Base-by-base conservation (phyloP, 148 eudicot species). In the Cornus controversa region DNA sequence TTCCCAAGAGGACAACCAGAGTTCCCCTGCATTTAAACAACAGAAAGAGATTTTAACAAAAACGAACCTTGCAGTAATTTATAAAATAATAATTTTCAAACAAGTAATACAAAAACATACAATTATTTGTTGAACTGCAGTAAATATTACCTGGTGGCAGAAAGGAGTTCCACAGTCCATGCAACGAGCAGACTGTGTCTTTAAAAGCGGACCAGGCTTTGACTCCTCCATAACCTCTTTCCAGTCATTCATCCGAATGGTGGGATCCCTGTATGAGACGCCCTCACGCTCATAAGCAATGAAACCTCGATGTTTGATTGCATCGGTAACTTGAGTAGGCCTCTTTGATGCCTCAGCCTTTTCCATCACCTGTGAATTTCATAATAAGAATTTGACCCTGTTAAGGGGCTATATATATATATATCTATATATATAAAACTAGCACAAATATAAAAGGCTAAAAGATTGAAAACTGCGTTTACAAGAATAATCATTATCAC, bases 101-200 rank as follows among this genome's bases (percentile, higher is more conserved):
- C 27, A 25, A 71, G 34, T 2, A 24, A 72, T 24, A 13, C 18
- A 1, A 67, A 50, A 18, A 23, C 31, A 37, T 4, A 18, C 23
- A 23, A 62, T 26, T 28, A 40, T 34, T 23, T 15, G 22, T 36
- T 28, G 11, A 47, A 42, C 27, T 31, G 72, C 14, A 9, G 23
- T 62, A 20, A 57, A 31, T 74, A 79, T 81, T 81, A 90, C 99
- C 91, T 96, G 99, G 86, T 96, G 99, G 80, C 99, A 96, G 82
- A 96, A 96, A 47, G 99, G 99, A 71, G 99, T 96, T 71, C 99
- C 99, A 77, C 99, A 96, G 80, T 96, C 98, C 99, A 96, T 96
- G 79, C 99, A 96, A 45, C 99, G 98, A 69, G 99, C 99, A 29
- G 99, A 83, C 73, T 96, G 99, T 53, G 99, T 96, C 83, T 93